A percentile compares a stretch with the other conserved stretches of the same genome.
phyloP scores from a whole-genome alignment of 208 protist species.

The Acanthamoeba royreba region DNA sequence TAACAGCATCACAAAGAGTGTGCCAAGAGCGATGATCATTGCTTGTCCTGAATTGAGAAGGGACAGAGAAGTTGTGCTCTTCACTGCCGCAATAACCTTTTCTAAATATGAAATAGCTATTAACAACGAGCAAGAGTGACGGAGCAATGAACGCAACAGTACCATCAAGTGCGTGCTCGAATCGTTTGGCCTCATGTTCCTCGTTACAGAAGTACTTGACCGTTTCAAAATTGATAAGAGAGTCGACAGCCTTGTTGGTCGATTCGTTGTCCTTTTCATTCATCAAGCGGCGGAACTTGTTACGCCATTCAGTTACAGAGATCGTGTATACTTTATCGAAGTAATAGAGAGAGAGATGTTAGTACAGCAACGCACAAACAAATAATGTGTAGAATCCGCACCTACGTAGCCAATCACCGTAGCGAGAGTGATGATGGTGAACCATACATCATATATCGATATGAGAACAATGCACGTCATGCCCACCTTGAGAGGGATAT shows the following conservation, averaged over 20 bases:
- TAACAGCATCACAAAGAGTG: slow-evolving; percentile 76
- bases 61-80: slow-evolving; percentile 52
- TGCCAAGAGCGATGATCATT: slow-evolving; percentile 68
- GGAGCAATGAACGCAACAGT: neutral
- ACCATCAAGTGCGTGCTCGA: slow-evolving; percentile 40
- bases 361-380: too few species aligned
- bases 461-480: neutral
- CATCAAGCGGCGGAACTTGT: slow-evolving; percentile 1
- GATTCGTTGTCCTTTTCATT: slow-evolving; percentile 49
- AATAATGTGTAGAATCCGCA: neutral
- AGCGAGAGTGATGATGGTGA: neutral
- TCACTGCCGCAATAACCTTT: slow-evolving; percentile 68
- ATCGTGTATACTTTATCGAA: neutral
- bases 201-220: slow-evolving; percentile 76
- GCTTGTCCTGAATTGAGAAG: slow-evolving; percentile 79
- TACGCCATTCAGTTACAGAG: slow-evolving; percentile 43
- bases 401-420: neutral
- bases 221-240: slow-evolving; percentile 77
- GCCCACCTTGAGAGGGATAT: too few species aligned
- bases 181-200: slow-evolving; percentile 56
- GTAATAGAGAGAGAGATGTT: neutral
- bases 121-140: too few species aligned
- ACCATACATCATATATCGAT: neutral
- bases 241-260: slow-evolving; percentile 74
- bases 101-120: too few species aligned